A percentile compares a stretch with the other conserved stretches of the same genome.
Evolutionary conservation across 495 filamentous ascomycete species (phyloP).

Genomic region (Physcia stellaris): DNA sequence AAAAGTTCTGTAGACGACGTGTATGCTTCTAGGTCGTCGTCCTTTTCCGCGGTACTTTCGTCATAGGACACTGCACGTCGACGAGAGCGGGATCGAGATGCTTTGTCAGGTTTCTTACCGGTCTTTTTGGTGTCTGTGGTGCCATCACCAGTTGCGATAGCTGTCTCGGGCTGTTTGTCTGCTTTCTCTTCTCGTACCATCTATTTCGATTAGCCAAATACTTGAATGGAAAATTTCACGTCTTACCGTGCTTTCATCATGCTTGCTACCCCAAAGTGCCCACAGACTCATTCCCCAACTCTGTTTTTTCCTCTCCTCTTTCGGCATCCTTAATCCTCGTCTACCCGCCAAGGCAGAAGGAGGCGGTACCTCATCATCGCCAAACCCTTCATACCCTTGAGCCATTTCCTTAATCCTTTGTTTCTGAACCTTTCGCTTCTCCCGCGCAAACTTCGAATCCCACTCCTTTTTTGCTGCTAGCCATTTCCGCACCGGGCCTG

Average conservation of each 20-base stretch:
- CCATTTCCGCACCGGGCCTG: constrained; percentile 72
- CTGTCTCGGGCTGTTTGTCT: constrained; percentile 9
- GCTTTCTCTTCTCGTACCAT: constrained; percentile 17
- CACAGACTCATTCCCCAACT: constrained; percentile 70
- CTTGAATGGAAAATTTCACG: neutral
- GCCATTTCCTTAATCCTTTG: constrained; percentile 55
- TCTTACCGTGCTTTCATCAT: constrained; percentile 58
- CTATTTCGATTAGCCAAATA: neutral
- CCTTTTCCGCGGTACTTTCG: too few relatives aligned
- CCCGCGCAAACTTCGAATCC: constrained; percentile 52
- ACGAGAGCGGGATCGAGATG: too few relatives aligned
- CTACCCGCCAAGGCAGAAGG: constrained; percentile 70
- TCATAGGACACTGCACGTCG: too few relatives aligned
- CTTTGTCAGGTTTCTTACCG: too few relatives aligned
- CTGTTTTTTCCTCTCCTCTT: constrained; percentile 41
- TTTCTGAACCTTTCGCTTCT: constrained; percentile 54
- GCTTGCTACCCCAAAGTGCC: constrained; percentile 74
- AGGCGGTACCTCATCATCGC: constrained; percentile 61
- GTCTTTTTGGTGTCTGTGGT: constrained; percentile 1
- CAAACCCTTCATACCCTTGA: constrained; percentile 53
- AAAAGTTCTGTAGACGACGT: too few relatives aligned
- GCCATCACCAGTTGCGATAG: constrained; percentile 3
- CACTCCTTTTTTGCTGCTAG: constrained; percentile 53
- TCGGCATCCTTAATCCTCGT: constrained; percentile 36
- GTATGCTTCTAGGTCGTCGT: too few relatives aligned